phyloP scores from a whole-genome alignment of 2,329 filamentous ascomycete species.

The Dothideomycetidae sp. region DNA sequence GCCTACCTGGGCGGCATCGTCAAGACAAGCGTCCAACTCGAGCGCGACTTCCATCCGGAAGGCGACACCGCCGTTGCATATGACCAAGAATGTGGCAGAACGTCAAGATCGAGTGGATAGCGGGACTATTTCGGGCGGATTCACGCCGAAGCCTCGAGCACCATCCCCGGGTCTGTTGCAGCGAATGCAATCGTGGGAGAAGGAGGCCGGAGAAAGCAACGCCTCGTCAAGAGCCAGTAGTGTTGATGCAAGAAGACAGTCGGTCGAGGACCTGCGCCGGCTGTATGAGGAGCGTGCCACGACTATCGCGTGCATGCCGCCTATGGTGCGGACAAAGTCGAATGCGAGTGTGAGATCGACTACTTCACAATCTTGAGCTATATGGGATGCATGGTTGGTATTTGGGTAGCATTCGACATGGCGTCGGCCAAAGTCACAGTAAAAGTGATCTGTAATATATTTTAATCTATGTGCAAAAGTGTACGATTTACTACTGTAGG shows the following conservation, averaged over 20 bases:
- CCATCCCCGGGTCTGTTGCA: conserved; percentile 31
- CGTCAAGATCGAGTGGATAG: conserved; percentile 3
- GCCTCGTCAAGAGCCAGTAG: conserved; percentile 17
- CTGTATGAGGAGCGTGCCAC: conserved; percentile 35
- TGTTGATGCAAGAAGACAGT: conserved; percentile 30
- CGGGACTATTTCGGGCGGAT: conserved; percentile 3
- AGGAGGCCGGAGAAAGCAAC: conserved; percentile 5
- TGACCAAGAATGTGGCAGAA: conserved; percentile 2
- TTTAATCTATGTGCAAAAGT: too few species aligned
- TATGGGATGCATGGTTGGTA: too few species aligned
- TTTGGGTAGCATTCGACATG: too few species aligned
- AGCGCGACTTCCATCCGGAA: conserved; percentile 10
- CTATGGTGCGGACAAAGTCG: conserved; percentile 5
- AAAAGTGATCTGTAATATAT: too few species aligned
- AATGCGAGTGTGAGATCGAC: neutral
- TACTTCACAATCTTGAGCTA: too few species aligned
- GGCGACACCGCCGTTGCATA: conserved; percentile 10
- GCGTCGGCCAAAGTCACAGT: too few species aligned
- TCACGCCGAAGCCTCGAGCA: conserved; percentile 18
- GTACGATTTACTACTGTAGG: too few species aligned
- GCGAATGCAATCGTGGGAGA: conserved; percentile 24
- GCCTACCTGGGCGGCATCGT: conserved; percentile 13
- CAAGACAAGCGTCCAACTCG: conserved; percentile 8
- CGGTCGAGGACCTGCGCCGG: conserved; percentile 33
- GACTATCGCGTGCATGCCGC: conserved; percentile 17